These are phyloP conservation scores for Naumovozyma baii DNA, from an alignment of 805 yeast genomes.

Conservation along the genomic window DNA sequence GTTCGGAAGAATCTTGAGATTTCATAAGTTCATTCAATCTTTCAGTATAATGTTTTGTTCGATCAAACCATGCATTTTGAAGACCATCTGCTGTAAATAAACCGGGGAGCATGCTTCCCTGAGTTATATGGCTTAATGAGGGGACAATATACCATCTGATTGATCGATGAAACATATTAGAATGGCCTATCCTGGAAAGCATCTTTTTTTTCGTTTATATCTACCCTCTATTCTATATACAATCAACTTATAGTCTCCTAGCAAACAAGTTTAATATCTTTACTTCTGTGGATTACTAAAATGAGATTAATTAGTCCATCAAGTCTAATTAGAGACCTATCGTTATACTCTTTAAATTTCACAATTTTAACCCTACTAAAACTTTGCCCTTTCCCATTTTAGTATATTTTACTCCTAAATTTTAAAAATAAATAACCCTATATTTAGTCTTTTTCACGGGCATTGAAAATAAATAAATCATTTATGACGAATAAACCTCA, in stretches of 20 bases:
- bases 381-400: no score
- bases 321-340: neutral
- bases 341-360: neutral
- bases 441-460: no score
- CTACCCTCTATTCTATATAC: no score
- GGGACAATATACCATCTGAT: conserved; percentile 15
- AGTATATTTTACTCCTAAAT: no score
- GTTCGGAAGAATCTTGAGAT: conserved; percentile 11
- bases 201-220: no score
- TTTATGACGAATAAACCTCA: no score
- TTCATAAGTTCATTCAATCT: conserved; percentile 33
- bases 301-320: no score
- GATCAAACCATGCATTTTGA: conserved; percentile 42
- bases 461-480: no score
- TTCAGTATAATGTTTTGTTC: conserved; percentile 33
- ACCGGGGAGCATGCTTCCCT: conserved; percentile 37
- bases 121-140: conserved; percentile 1
- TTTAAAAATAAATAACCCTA: no score
- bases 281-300: no score
- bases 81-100: conserved; percentile 39
- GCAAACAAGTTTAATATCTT: no score
- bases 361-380: neutral
- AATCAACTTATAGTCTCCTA: no score
- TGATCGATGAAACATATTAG: neutral
- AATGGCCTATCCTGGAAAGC: neutral